Evolutionary conservation across 805 yeast species (phyloP).

Genomic region (Hanseniaspora taiwanica): DNA sequence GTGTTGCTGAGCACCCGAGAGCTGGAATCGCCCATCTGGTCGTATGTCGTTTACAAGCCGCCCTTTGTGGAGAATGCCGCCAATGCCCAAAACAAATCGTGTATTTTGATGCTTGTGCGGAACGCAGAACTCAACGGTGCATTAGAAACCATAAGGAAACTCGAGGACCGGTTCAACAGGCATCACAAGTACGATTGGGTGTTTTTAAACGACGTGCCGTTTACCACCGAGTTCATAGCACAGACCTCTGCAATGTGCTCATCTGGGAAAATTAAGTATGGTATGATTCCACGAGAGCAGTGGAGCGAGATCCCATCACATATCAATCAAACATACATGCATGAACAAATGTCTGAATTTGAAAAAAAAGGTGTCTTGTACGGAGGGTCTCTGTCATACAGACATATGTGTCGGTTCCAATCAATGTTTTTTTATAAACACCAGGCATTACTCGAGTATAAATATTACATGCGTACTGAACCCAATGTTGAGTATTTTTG

Average conservation of each 20-base stretch:
- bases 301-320: conserved; percentile 40
- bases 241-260: conserved; percentile 47
- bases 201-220: conserved; percentile 61
- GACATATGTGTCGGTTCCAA: conserved; percentile 94
- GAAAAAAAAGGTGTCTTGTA: conserved; percentile 40
- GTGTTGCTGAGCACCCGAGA: conserved; percentile 22
- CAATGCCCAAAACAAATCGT: conserved; percentile 54
- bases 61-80: conserved; percentile 19
- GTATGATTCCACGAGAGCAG: conserved; percentile 47
- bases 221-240: conserved; percentile 46
- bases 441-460: conserved; percentile 54
- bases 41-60: conserved; percentile 22
- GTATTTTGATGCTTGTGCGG: conserved; percentile 75
- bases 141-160: conserved; percentile 56
- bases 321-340: conserved; percentile 47
- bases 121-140: conserved; percentile 71
- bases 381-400: conserved; percentile 52
- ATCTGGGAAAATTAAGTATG: conserved; percentile 38
- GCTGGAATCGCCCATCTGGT: conserved; percentile 25
- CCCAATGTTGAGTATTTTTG: conserved; percentile 84
- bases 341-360: conserved; percentile 33
- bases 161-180: conserved; percentile 62
- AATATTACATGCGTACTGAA: conserved; percentile 91
- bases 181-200: conserved; percentile 66
- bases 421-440: conserved; percentile 85